These are phyloP conservation scores for Leccinum uliginosum DNA, from an alignment of 768 basidiomycete species.

Conservation along the genomic window DNA sequence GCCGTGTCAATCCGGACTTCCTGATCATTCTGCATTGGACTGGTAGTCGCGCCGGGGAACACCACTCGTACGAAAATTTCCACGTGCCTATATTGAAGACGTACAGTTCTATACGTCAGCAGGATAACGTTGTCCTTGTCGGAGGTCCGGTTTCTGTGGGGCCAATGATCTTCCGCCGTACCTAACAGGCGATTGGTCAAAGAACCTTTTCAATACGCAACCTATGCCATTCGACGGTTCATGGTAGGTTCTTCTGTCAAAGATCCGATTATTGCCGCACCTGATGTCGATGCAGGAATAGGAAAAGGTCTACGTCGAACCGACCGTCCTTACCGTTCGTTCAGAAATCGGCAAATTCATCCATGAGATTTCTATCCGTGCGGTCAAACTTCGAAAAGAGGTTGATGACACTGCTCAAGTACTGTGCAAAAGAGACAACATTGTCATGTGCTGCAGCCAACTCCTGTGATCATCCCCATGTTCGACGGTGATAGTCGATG, in stretches of 20 bases:
- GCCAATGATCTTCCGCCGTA: constrained; percentile 97
- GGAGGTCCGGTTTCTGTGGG: constrained; percentile 93
- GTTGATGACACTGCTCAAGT: constrained; percentile 95
- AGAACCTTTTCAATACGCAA: constrained; percentile 72
- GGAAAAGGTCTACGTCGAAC: constrained; percentile 92
- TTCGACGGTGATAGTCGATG: no score
- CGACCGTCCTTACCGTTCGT: constrained; percentile 92
- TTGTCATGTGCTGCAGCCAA: no score
- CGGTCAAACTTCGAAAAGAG: constrained; percentile 97
- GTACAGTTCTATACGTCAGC: constrained; percentile 85
- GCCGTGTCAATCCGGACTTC: constrained; percentile 89
- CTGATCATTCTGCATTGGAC: constrained; percentile 99
- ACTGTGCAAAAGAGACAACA: no score
- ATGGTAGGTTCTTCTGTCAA: constrained; percentile 97
- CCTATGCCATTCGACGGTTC: constrained; percentile 98
- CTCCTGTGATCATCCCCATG: no score
- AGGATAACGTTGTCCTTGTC: constrained; percentile 83
- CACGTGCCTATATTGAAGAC: constrained; percentile 92
- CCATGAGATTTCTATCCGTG: constrained; percentile 97
- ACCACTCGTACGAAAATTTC: constrained; percentile 98
- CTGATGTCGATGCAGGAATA: constrained; percentile 87
- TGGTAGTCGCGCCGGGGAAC: constrained; percentile 96
- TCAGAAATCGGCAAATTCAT: constrained; percentile 99
- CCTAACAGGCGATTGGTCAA: constrained; percentile 93
- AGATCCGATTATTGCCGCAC: constrained; percentile 89